phyloP scores from a whole-genome alignment of 2,329 filamentous ascomycete genomes.

The Fusarium heterosporum region DNA sequence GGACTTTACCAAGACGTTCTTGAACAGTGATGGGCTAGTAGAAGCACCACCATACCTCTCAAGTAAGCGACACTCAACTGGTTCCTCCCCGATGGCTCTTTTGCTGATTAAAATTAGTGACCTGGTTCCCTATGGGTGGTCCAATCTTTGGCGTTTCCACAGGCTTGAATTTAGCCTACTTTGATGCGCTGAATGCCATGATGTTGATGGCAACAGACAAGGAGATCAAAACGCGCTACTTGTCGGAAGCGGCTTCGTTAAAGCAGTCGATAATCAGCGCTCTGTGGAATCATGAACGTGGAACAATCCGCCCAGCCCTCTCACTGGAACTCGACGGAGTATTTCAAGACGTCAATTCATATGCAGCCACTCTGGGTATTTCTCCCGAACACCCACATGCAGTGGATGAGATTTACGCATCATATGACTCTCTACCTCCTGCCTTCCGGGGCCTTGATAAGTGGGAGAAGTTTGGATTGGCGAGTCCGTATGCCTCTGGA shows the following conservation, averaged over 20 bases:
- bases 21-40: constrained; percentile 2
- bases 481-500: constrained; percentile 1
- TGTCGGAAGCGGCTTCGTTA: neutral
- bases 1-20: neutral
- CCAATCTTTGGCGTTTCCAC: constrained; percentile 1
- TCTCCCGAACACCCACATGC: neutral
- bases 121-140: constrained; percentile 7
- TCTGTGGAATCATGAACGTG: neutral
- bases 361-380: neutral
- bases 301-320: neutral
- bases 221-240: neutral
- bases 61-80: neutral
- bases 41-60: constrained; percentile 11
- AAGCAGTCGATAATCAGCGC: rapidly evolving
- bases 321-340: neutral
- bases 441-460: neutral
- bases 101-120: neutral
- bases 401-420: neutral
- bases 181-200: constrained; percentile 3
- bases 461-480: neutral
- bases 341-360: constrained; percentile 11
- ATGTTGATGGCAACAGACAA: neutral
- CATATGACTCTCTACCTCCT: rapidly evolving
- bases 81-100: too few relatives aligned
- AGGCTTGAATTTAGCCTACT: constrained; percentile 3